A percentile compares a stretch with the other conserved stretches of the same genome.
phyloP scores from a whole-genome alignment of 2,329 filamentous ascomycete species.

The Cladosporium sp. region DNA sequence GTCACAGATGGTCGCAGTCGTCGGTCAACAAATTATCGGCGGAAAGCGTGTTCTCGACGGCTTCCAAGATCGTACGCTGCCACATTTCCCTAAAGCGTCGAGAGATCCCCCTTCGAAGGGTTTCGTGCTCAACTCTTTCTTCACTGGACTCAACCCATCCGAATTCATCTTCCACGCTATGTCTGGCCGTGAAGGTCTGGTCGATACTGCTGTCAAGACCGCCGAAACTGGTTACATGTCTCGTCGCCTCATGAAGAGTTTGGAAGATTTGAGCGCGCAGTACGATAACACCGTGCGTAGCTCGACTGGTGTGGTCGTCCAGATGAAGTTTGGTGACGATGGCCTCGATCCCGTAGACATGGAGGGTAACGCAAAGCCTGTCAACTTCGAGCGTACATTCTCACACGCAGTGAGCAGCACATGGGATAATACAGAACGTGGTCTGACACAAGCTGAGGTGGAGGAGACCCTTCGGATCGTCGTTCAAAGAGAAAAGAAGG shows the following conservation, averaged over 20 bases:
- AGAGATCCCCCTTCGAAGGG: slow-evolving; percentile 92
- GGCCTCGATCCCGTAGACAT: slow-evolving; percentile 95
- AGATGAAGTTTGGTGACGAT: slow-evolving; percentile 96
- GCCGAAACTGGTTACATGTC: slow-evolving; percentile 99
- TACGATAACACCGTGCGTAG: slow-evolving; percentile 96
- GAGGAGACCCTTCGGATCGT: slow-evolving; percentile 63
- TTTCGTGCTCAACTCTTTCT: slow-evolving; percentile 97
- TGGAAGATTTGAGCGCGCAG: slow-evolving; percentile 88
- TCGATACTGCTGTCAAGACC: slow-evolving; percentile 98
- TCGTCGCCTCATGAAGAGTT: slow-evolving; percentile 91
- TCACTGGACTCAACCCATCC: slow-evolving; percentile 79
- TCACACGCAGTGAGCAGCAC: slow-evolving; percentile 73
- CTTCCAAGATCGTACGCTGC: slow-evolving; percentile 90
- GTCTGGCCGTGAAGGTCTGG: slow-evolving; percentile 94
- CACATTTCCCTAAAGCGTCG: slow-evolving; percentile 91
- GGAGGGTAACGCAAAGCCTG: slow-evolving; percentile 89
- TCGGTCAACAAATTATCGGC: slow-evolving; percentile 96
- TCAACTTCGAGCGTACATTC: slow-evolving; percentile 88
- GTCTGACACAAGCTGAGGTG: slow-evolving; percentile 72
- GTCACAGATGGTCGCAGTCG: slow-evolving; percentile 95
- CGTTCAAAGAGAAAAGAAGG: slow-evolving; percentile 39
- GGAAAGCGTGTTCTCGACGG: slow-evolving; percentile 89
- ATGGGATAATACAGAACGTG: slow-evolving; percentile 70
- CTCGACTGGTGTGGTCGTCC: slow-evolving; percentile 81
- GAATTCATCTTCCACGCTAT: slow-evolving; percentile 99